Evolutionary conservation across 139 green algal species (phyloP).

Genomic region (Deuterostichococcus epilithicus): DNA sequence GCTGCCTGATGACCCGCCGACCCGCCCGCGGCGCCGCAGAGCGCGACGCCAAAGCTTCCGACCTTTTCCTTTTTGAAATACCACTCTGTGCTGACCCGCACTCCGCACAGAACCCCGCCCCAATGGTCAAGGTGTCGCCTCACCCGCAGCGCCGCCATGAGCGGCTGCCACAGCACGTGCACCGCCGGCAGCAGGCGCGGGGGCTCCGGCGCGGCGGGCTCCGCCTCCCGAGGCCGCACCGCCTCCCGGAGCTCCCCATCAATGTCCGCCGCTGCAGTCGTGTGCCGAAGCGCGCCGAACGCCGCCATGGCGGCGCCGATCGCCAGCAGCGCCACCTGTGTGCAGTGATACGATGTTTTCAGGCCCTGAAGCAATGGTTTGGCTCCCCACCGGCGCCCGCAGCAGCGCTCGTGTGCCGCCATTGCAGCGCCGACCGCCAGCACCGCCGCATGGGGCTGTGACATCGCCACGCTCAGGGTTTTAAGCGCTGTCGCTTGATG

Average conservation of each 20-base stretch:
- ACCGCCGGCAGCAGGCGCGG: slow-evolving; percentile 65
- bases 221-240: slow-evolving; percentile 19
- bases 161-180: slow-evolving; percentile 51
- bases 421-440: no score
- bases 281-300: slow-evolving; percentile 28
- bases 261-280: slow-evolving; percentile 22
- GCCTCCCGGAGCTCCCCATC: slow-evolving; percentile 22
- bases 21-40: neutral
- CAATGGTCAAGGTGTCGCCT: no score
- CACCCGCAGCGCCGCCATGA: slow-evolving; percentile 53
- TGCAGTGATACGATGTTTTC: neutral
- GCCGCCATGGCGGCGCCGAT: slow-evolving; percentile 25
- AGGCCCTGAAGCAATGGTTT: no score
- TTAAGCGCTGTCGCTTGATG: no score
- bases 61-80: neutral
- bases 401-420: no score
- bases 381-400: no score
- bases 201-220: slow-evolving; percentile 42
- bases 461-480: no score
- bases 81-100: no score
- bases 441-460: no score
- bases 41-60: neutral
- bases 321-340: slow-evolving; percentile 43
- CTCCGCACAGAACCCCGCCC: neutral
- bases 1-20: neutral